These are phyloP conservation scores for Penicillium arizonense DNA, from an alignment of 495 filamentous ascomycete species.

Conservation along the genomic window DNA sequence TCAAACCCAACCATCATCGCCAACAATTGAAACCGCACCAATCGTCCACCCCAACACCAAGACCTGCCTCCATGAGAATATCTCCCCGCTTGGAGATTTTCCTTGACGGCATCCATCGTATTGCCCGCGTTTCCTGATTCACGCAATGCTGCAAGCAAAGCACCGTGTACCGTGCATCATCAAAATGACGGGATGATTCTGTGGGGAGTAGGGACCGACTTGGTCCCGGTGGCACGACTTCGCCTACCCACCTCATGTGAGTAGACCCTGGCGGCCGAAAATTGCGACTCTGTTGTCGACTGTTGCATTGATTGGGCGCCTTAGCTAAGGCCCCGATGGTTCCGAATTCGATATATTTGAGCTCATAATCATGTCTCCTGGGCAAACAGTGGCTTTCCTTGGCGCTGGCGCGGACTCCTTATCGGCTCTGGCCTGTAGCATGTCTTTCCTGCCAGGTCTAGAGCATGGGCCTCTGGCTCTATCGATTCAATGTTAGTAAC, in stretches of 20 bases:
- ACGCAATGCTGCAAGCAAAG: background rate
- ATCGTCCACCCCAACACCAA: background rate
- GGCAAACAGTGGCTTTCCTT: too few species aligned
- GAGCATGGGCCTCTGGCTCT: too few species aligned
- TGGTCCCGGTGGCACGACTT: background rate
- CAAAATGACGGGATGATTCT: background rate
- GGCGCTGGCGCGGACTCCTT: too few species aligned
- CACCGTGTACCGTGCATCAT: background rate
- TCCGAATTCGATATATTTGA: too few species aligned
- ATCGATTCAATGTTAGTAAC: background rate
- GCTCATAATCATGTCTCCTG: too few species aligned
- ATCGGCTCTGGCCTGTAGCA: too few species aligned
- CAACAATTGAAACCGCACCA: conserved; percentile 1
- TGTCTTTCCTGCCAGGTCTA: too few species aligned
- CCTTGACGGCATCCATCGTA: background rate
- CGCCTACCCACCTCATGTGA: background rate
- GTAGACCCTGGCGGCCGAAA: background rate
- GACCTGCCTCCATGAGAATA: background rate
- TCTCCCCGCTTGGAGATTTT: background rate
- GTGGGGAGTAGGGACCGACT: background rate
- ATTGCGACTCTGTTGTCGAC: background rate
- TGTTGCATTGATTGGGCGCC: too few species aligned
- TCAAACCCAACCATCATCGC: background rate
- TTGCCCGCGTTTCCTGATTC: background rate
- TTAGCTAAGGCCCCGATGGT: too few species aligned